Percentiles rank a stretch among this genome's conserved stretches.
phyloP scores from a whole-genome alignment of 1,139 yeast species.

The Casaregolazyma suthepensis region DNA sequence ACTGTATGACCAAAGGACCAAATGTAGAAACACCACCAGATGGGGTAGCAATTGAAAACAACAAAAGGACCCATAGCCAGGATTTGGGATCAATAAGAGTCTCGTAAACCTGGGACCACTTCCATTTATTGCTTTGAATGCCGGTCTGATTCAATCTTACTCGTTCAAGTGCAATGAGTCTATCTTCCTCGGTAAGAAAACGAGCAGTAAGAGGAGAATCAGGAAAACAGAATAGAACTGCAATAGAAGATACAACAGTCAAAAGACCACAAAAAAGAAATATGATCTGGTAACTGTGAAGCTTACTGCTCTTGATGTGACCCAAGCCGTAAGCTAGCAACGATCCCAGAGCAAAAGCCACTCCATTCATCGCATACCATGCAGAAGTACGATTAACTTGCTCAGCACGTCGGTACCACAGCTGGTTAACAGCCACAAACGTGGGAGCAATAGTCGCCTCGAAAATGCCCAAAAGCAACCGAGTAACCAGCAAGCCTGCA shows the following conservation, averaged over 20 bases:
- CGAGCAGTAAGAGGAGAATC: conserved; percentile 40
- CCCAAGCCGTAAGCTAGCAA: conserved; percentile 55
- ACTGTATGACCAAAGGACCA: conserved; percentile 40
- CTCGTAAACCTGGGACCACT: conserved; percentile 40
- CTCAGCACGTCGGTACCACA: conserved; percentile 59
- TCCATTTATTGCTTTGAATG: conserved; percentile 44
- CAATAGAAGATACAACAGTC: conserved; percentile 33
- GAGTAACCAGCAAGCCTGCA: conserved; percentile 37
- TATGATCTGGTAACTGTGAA: conserved; percentile 39
- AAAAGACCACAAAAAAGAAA: conserved; percentile 37
- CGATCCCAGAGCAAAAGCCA: conserved; percentile 74
- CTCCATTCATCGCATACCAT: conserved; percentile 60
- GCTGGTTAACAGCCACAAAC: conserved; percentile 40
- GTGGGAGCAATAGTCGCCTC: conserved; percentile 36
- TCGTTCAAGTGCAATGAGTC: conserved; percentile 41
- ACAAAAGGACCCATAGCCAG: conserved; percentile 46
- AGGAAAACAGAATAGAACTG: conserved; percentile 37
- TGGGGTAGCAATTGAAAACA: conserved; percentile 33
- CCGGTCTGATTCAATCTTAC: conserved; percentile 37
- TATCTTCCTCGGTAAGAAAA: conserved; percentile 38
- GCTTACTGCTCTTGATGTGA: conserved; percentile 27
- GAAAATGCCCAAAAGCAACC: conserved; percentile 44
- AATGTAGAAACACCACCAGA: conserved; percentile 42
- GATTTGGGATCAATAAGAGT: conserved; percentile 44
- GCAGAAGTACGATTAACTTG: conserved; percentile 52